A percentile compares a stretch with the other conserved stretches of the same genome.
These are phyloP conservation scores for Ajuga reptans DNA, from an alignment of 305 asterid genomes.

Conservation along the genomic window DNA sequence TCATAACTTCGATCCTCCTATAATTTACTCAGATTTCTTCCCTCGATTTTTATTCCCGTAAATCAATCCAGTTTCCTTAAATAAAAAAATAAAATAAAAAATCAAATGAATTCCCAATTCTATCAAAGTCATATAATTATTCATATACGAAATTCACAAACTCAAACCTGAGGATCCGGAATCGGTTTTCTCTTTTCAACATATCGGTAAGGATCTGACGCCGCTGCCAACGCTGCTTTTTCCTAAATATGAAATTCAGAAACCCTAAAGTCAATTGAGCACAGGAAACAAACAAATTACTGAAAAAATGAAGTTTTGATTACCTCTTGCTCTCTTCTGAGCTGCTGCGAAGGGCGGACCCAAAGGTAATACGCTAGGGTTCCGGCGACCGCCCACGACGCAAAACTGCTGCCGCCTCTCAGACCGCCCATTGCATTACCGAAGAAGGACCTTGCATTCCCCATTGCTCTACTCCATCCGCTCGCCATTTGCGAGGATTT, in stretches of 20 bases:
- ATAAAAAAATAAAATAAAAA: not conserved
- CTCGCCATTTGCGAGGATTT: constrained; percentile 29
- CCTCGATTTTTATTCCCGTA: constrained; percentile 49
- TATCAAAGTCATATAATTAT: not conserved
- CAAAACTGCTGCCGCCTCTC: constrained; percentile 70
- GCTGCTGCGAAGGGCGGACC: constrained; percentile 86
- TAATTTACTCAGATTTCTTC: constrained; percentile 33
- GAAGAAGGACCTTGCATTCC: constrained; percentile 57
- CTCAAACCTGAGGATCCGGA: constrained; percentile 79
- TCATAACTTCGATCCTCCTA: constrained; percentile 14
- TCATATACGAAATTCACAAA: not conserved
- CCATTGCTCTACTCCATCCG: constrained; percentile 54
- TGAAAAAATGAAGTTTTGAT: not conserved
- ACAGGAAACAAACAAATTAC: not conserved
- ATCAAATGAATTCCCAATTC: constrained; percentile 5
- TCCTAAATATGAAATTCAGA: constrained; percentile 32
- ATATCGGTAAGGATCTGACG: constrained; percentile 57
- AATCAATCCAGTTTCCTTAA: constrained; percentile 71
- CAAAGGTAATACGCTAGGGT: constrained; percentile 88
- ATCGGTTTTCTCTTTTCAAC: constrained; percentile 68
- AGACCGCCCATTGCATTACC: constrained; percentile 84
- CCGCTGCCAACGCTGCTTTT: constrained; percentile 65
- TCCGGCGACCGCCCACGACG: constrained; percentile 96
- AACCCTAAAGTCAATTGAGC: not conserved
- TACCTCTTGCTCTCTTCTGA: constrained; percentile 72